Conservation (phyloP, 2,329 filamentous ascomycete species). For the Penicillium verrucosum region DNA sequence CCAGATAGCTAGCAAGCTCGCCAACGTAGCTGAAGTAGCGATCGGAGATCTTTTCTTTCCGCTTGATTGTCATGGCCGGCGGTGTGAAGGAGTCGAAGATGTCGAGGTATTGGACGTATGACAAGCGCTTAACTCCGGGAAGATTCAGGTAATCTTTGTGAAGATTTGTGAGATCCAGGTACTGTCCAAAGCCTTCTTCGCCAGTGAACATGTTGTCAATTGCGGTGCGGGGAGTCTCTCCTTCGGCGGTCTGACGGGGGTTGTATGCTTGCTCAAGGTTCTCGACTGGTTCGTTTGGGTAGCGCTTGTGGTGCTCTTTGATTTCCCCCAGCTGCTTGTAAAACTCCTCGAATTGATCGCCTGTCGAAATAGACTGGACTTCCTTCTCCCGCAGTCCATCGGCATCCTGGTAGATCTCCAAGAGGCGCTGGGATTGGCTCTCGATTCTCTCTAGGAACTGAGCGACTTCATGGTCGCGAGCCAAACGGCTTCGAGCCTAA, state of each 20-base stretch:
- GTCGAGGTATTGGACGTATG: conserved; percentile 90
- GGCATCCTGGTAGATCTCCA: conserved; percentile 80
- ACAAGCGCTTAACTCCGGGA: conserved; percentile 76
- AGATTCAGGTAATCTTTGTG: conserved; percentile 92
- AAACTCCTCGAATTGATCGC: conserved; percentile 87
- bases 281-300: conserved; percentile 92
- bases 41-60: conserved; percentile 83
- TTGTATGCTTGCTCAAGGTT: conserved; percentile 93
- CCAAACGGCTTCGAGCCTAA: conserved; percentile 82
- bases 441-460: conserved; percentile 86
- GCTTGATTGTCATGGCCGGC: conserved; percentile 70
- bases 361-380: conserved; percentile 76
- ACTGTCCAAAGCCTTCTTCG: conserved; percentile 89
- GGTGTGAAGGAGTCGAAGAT: conserved; percentile 81
- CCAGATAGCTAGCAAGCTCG: conserved; percentile 75
- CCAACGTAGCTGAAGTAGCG: conserved; percentile 88
- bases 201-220: conserved; percentile 93
- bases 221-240: conserved; percentile 61
- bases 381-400: conserved; percentile 71
- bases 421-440: conserved; percentile 73
- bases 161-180: conserved; percentile 78
- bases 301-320: conserved; percentile 82
- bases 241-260: conserved; percentile 62
- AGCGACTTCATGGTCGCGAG: conserved; percentile 86
- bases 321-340: conserved; percentile 78